These are phyloP conservation scores for Pelargonium exstipulatum DNA, from an alignment of 441 rosid species.

Conservation along the genomic window DNA sequence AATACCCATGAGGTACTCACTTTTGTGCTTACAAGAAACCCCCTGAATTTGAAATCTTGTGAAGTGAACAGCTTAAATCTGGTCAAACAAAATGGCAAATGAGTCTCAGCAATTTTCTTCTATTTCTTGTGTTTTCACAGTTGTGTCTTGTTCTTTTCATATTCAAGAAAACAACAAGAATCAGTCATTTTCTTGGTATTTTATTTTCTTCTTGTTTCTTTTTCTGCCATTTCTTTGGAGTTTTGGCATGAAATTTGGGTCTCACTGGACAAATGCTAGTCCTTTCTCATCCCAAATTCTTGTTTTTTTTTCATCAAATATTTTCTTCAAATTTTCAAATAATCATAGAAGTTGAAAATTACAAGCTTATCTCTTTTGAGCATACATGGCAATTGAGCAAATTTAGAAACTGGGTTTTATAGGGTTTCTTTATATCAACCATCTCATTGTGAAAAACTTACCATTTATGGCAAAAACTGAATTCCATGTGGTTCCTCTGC, in stretches of 20 bases:
- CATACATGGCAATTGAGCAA: neutral
- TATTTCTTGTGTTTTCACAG: neutral
- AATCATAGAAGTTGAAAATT: too few relatives aligned
- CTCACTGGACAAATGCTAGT: neutral
- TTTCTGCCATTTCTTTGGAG: too few relatives aligned
- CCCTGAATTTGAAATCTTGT: too few relatives aligned
- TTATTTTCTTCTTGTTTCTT: too few relatives aligned
- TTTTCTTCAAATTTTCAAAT: too few relatives aligned
- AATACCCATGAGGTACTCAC: slow-evolving; percentile 59
- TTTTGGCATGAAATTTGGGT: too few relatives aligned
- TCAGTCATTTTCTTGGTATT: neutral
- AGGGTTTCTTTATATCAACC: neutral
- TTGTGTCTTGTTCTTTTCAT: neutral
- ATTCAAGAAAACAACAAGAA: neutral
- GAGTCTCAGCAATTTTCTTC: slow-evolving; percentile 18
- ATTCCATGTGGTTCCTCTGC: neutral
- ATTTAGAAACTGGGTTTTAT: neutral
- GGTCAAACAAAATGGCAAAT: neutral
- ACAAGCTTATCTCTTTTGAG: neutral
- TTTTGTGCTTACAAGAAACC: too few relatives aligned
- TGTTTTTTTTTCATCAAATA: neutral
- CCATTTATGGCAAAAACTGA: neutral
- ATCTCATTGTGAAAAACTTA: too few relatives aligned
- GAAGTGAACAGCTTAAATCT: too few relatives aligned
- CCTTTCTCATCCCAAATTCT: neutral